These are phyloP conservation scores for Rhodotorula toruloides DNA, from an alignment of 768 basidiomycete species.

Conservation along the genomic window DNA sequence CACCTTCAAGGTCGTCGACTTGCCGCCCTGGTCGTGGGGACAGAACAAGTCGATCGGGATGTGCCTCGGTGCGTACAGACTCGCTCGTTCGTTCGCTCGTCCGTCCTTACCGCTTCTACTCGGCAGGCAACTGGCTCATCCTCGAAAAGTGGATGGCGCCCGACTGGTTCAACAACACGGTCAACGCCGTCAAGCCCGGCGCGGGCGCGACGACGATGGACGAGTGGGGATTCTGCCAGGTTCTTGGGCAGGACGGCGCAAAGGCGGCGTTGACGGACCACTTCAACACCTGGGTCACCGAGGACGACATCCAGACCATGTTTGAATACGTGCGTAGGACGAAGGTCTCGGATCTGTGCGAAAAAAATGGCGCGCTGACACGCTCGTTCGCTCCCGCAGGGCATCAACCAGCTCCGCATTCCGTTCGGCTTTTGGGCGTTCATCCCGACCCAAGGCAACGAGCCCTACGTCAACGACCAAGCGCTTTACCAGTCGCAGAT, in stretches of 20 bases:
- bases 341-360: conserved; percentile 1
- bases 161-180: conserved; percentile 30
- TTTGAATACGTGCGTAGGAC: conserved; percentile 23
- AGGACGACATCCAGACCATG: conserved; percentile 45
- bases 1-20: conserved; percentile 18
- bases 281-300: conserved; percentile 48
- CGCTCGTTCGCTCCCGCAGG: background rate
- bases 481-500: conserved; percentile 39
- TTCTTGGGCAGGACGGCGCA: conserved; percentile 36
- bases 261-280: conserved; percentile 43
- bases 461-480: conserved; percentile 38
- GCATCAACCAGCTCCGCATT: conserved; percentile 42
- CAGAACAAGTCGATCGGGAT: conserved; percentile 35
- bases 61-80: conserved; percentile 12
- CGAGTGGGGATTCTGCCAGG: conserved; percentile 31
- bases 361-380: background rate
- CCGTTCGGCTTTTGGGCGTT: conserved; percentile 43
- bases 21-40: conserved; percentile 36
- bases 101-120: too few relatives aligned
- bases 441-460: conserved; percentile 33
- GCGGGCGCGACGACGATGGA: conserved; percentile 25
- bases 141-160: conserved; percentile 39
- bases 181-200: conserved; percentile 17
- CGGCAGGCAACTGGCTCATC: conserved; percentile 5
- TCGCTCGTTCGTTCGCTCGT: background rate